Conservation (phyloP, 2,329 filamentous ascomycete genomes). For the Colletotrichum noveboracense region DNA sequence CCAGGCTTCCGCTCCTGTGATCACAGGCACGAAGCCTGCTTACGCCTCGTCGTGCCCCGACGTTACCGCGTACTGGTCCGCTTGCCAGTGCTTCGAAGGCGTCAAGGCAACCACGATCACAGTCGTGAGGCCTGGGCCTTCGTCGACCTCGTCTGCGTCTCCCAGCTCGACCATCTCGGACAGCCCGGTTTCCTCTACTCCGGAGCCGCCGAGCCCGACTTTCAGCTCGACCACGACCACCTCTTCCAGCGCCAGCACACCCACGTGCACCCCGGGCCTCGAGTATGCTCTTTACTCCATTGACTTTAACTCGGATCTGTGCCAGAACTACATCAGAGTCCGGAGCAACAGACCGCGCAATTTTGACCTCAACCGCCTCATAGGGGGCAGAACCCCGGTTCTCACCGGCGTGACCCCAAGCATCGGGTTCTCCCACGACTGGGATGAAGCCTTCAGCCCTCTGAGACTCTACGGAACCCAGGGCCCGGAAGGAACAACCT, state of each 20-base stretch:
- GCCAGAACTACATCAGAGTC: not conserved
- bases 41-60: slow-evolving; percentile 24
- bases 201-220: not conserved
- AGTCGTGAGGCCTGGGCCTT: not conserved
- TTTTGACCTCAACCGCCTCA: not conserved
- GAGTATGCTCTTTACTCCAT: slow-evolving; percentile 11
- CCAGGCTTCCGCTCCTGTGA: not conserved
- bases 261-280: slow-evolving; percentile 8
- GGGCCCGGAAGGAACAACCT: not conserved
- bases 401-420: not conserved
- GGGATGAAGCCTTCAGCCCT: not conserved
- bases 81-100: slow-evolving; percentile 25
- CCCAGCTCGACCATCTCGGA: not conserved
- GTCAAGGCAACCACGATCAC: slow-evolving; percentile 19
- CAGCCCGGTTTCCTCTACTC: not conserved
- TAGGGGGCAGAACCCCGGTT: not conserved
- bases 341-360: not conserved
- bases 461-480: not conserved
- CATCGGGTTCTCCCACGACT: not conserved
- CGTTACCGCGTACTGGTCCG: slow-evolving; percentile 20
- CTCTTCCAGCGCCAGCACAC: not conserved
- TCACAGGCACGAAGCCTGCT: slow-evolving; percentile 11
- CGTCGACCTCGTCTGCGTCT: not conserved
- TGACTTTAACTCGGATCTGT: not conserved
- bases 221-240: not conserved